These are phyloP conservation scores for Porogramme epimiltina DNA, from an alignment of 1,284 basidiomycete species.

Conservation along the genomic window DNA sequence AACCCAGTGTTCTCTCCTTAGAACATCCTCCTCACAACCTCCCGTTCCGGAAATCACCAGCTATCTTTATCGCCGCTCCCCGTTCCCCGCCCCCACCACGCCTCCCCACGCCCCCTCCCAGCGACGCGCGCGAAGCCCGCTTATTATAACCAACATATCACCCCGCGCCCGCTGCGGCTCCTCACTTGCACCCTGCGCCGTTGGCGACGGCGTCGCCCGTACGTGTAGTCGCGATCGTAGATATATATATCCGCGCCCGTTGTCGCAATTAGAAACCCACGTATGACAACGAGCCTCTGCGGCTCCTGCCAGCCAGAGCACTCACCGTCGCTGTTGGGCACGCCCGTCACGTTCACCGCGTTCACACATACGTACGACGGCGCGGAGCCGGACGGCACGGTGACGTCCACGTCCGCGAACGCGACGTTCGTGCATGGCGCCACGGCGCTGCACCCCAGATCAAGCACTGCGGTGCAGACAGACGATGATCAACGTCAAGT, in stretches of 20 bases:
- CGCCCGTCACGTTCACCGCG: constrained; percentile 36
- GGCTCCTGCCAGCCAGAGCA: not conserved
- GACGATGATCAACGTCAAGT: not conserved
- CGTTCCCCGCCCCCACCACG: not conserved
- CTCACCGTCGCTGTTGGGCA: constrained; percentile 17
- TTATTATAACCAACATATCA: not conserved
- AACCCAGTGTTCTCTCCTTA: not conserved
- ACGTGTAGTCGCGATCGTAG: not conserved
- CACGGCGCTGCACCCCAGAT: constrained; percentile 55
- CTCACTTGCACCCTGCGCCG: no score
- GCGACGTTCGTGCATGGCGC: constrained; percentile 48
- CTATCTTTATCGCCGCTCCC: not conserved
- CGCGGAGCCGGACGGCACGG: constrained; percentile 37
- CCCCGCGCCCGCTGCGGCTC: no score
- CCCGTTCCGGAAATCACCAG: not conserved
- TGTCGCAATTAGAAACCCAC: not conserved
- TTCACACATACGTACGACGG: constrained; percentile 49
- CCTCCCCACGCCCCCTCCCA: no score
- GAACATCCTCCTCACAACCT: not conserved
- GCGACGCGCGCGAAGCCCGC: not conserved
- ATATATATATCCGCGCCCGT: not conserved
- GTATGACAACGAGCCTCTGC: not conserved
- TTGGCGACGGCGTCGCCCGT: no score
- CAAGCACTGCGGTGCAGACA: constrained; percentile 42
- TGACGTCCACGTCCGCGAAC: constrained; percentile 46